phyloP scores from a whole-genome alignment of 768 basidiomycete species.

The Astraeus odoratus region DNA sequence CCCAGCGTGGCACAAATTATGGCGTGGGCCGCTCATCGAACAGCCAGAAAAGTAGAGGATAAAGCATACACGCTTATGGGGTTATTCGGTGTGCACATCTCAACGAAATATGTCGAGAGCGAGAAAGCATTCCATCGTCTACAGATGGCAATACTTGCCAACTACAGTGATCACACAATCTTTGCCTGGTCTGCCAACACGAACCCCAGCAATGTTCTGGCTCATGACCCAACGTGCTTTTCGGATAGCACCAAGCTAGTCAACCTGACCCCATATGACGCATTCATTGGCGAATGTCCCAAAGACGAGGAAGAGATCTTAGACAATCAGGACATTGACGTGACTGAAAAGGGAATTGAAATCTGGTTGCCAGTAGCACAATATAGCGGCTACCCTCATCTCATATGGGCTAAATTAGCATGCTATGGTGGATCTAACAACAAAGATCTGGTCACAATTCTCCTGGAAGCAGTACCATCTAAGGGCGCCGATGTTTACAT shows the following conservation, averaged over 20 bases:
- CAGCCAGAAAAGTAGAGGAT: conserved; percentile 12
- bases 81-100: conserved; percentile 9
- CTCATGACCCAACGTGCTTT: neutral
- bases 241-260: neutral
- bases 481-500: neutral
- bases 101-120: conserved; percentile 13
- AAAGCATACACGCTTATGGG: conserved; percentile 14
- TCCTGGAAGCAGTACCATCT: neutral
- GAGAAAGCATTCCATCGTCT: neutral
- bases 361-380: neutral
- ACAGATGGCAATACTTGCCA: neutral
- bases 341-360: neutral
- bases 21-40: conserved; percentile 12
- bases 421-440: neutral
- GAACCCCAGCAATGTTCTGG: neutral
- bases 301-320: neutral
- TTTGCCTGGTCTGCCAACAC: neutral
- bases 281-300: neutral
- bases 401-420: neutral
- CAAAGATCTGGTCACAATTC: neutral
- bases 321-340: neutral
- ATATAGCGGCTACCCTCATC: neutral
- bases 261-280: neutral
- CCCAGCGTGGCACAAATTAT: conserved; percentile 6
- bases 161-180: neutral